Conservation (phyloP, 371 early-diverging fungal genomes). For the Mucor piriformis region DNA sequence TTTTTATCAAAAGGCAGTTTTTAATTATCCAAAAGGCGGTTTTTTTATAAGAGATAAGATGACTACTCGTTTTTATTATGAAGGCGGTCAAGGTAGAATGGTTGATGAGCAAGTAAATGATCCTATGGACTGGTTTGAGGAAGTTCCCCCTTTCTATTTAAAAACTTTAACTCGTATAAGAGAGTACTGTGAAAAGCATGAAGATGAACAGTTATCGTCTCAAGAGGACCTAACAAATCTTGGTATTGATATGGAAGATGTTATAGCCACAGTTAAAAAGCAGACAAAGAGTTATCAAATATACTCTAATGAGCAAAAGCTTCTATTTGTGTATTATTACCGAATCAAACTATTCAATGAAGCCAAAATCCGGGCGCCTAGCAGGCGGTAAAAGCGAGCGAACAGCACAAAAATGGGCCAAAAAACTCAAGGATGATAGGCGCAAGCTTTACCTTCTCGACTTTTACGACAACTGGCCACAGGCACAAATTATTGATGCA, state of each 20-base stretch:
- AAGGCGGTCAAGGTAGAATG: constrained; percentile 15
- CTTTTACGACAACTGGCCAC: constrained; percentile 15
- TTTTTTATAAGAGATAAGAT: too few species aligned
- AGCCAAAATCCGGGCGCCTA: constrained; percentile 10
- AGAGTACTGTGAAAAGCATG: too few species aligned
- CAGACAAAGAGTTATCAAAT: constrained; percentile 5
- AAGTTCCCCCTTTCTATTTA: too few species aligned
- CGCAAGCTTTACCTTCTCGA: constrained; percentile 9
- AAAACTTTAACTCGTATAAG: too few species aligned
- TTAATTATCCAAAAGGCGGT: too few species aligned
- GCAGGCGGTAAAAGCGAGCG: constrained; percentile 11
- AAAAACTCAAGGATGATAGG: constrained; percentile 13
- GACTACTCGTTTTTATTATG: constrained; percentile 17
- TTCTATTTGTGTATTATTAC: constrained; percentile 17
- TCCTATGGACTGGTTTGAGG: too few species aligned
- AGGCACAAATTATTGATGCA: constrained; percentile 14
- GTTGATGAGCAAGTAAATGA: too few species aligned
- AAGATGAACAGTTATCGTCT: constrained; percentile 8
- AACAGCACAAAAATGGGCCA: constrained; percentile 14
- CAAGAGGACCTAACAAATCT: constrained; percentile 5
- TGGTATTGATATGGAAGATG: constrained; percentile 17
- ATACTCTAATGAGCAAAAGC: constrained; percentile 19
- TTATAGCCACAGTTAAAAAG: constrained; percentile 8
- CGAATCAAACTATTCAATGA: constrained; percentile 13
- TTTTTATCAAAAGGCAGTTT: too few species aligned